Evolutionary conservation across 2,329 filamentous ascomycete species (phyloP), one percentile per base, ranked within the genome.

Genomic region (Ophiostoma pallidulum): DNA sequence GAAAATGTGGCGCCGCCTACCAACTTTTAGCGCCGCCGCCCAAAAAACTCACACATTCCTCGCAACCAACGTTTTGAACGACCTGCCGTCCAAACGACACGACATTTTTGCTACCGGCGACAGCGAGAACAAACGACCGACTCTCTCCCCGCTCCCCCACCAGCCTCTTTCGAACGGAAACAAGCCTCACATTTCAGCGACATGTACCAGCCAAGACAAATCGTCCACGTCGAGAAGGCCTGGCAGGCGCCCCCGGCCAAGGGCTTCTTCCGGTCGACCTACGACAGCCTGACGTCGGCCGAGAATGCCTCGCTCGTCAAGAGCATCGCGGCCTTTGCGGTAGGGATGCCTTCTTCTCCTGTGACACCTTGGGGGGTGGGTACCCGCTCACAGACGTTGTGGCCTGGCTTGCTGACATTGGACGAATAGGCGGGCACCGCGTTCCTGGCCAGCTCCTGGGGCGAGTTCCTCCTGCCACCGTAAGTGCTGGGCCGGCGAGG

Each of bases 221-320:
- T 79, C 19, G 59, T 73, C 53, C 62, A 69, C 51, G 69, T 77
- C 57, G 72, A 78, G 56, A 67, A 67, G 56, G 64, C 66, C 41
- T 56, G 65, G 37, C 64, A 66, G 53, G 62, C 69, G 41, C 64
- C 67, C 51, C 65, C 66, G 53, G 61, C 67, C 47, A 73, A 70
- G 58, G 72, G 78, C 55, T 69, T 74, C 60, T 57, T 81, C 56
- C 66, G 66, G 55, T 67, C 66, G 45, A 65, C 72, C 50, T 83
- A 82, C 64, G 70, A 73, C 47, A 67, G 75, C 52, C 57, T 83
- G 57, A 81, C 77, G 40, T 71, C 73, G 45, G 64, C 78, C 29
- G 80, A 84, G 60, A 83, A 84, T 62, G 70, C 77, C 31, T 71
- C 75, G 50, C 73, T 83, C 48, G 77, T 83, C 51, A 72, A 74